Conservation (phyloP, 2,329 filamentous ascomycete genomes). For the Akanthomyces dipterigenus region DNA sequence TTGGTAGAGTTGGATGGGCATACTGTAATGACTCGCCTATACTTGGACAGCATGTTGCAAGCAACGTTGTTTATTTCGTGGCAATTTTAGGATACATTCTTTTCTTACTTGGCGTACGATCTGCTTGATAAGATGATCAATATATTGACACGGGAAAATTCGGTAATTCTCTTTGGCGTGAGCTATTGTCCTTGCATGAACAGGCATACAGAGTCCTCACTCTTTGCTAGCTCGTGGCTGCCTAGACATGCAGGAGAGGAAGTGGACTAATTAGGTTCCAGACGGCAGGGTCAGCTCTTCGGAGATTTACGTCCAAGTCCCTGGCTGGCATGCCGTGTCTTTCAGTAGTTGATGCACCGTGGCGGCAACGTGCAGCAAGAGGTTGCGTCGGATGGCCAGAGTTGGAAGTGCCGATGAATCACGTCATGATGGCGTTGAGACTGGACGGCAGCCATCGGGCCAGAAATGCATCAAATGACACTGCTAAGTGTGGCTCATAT, state of each 20-base stretch:
- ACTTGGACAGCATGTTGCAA: not conserved
- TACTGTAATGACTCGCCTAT: not conserved
- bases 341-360: not conserved
- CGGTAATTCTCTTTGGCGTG: not conserved
- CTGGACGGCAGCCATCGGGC: not conserved
- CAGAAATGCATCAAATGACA: not conserved
- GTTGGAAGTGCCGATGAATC: not conserved
- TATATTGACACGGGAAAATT: not conserved
- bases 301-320: not conserved
- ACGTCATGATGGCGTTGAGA: constrained; percentile 9
- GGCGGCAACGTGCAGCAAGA: not conserved
- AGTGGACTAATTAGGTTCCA: not conserved
- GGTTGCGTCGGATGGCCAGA: not conserved
- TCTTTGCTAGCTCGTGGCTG: not conserved
- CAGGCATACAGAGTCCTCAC: not conserved
- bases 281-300: not conserved
- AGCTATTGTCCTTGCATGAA: not conserved
- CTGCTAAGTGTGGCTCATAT: not conserved
- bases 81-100: too few relatives aligned
- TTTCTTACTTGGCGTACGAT: not conserved
- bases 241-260: not conserved
- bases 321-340: not conserved
- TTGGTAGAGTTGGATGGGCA: not conserved
- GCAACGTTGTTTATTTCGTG: too few relatives aligned
- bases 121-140: not conserved